Base-by-base conservation (phyloP, 345 rosid genomes). In the Laguncularia racemosa region DNA sequence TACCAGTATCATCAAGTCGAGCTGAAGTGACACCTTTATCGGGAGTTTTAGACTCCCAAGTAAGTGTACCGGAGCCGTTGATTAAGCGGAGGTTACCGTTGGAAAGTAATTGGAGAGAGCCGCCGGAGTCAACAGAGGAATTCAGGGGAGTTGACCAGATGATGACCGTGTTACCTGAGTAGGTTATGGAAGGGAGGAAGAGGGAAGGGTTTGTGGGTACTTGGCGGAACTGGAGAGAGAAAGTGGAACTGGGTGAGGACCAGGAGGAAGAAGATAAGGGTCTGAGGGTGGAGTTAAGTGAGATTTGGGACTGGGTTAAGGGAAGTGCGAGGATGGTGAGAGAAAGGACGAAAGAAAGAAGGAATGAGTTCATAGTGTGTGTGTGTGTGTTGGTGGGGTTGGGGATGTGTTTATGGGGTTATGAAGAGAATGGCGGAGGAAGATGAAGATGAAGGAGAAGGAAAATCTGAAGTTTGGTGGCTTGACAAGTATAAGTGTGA, bases 1-100 rank as follows among this genome's bases (percentile, higher is more conserved):
- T 72, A 45, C 95, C 89, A 1, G 70, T 67, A 53, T 80, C 84
- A 13, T 82, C 74, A 23, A 87, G 60, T 0, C 81, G 51, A 19
- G 85, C 87, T 16, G 84, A 72, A 58, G 77, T 14, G 26, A 77
- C 87, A 15, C 83, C 84, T 0, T 15, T 69, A 26, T 47, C 13
- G 20, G 72, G 48, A 3, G 81, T 84, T 50, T 48, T 18, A 44
- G 89, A 82, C 57, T 77, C 78, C 91, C 91, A 88, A 45, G 84
- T 26, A 52, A 65, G 28, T 20, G 73, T 23, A 16, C 87, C 87
- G 20, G 87, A 77, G 71, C 84, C 81, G 68, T 69, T 80, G 60
- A 78, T 13, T 44, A 88, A 88, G 44, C 73, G 76, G 71, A 82
- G 84, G 40, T 74, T 52, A 13, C 95, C 95, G 23, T 61, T 50